Evolutionary conservation across 192 early-diverging fungal species (phyloP), one percentile per base, ranked within the genome.

Genomic region (Phycomyces blakesleeanus): DNA sequence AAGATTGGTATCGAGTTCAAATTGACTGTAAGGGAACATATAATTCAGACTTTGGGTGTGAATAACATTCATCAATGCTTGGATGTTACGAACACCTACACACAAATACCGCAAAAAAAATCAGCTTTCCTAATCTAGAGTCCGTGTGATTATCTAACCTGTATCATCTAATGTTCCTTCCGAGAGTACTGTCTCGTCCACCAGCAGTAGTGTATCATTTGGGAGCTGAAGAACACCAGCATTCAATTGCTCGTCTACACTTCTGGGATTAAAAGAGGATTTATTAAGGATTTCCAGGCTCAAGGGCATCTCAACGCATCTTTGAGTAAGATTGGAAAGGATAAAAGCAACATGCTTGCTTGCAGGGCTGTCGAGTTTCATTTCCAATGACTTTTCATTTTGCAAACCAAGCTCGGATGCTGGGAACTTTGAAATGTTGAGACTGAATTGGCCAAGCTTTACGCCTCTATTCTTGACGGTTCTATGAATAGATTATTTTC

Each of bases 181-280:
- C 21, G 82, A 69, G 63, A 92, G 60, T 18, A 77, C 80, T 0
- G 88, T 89, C 64, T 92, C 90, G 64, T 92, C 90, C 29, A 89
- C 75, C 3, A 90, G 56, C 11, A 90, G 51, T 26, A 72, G 67
- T 0, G 90, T 90, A 14, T 78, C 81, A 3, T 74, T 51, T 14
- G 78, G 70, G 20, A 90, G 73, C 71, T 92, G 90, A 21, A 92
- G 69, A 2, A 83, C 72, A 22, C 90, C 90, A 0, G 88, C 75
- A 8, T 67, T 57, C 20, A 92, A 64, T 34, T 67, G 59, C 18
- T 87, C 77, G 51, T 81, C 74, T 37, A 84, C 82, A 15, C 81
- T 81, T 20, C 75, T 72, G 5, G 90, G 90, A 55, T 72, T 66
- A 57, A 85, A 90, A 20, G 63, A 60, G 9, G 77, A 57, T 11